phyloP scores from a whole-genome alignment of 148 eudicot genomes.

The Chenopodium quinoa region DNA sequence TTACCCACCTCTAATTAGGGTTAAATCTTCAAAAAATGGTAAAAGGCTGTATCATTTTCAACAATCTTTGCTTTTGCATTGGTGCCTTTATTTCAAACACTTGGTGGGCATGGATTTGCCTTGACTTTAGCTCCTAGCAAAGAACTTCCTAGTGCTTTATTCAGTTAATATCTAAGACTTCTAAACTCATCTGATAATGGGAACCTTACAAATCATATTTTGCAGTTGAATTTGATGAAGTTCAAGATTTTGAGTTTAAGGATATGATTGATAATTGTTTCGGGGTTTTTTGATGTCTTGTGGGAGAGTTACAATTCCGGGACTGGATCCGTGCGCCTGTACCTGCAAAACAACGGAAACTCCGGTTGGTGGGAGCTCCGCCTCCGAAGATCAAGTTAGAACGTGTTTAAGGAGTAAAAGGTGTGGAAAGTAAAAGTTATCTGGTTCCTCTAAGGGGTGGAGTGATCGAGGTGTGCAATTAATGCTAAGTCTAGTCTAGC shows the following conservation, averaged over 20 bases:
- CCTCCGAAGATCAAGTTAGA: no score
- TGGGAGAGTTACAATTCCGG: no score
- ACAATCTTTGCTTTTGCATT: slow-evolving; percentile 71
- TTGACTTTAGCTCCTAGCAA: slow-evolving; percentile 51
- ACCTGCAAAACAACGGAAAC: no score
- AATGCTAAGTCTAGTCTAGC: no score
- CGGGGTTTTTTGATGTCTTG: no score
- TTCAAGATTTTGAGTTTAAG: slow-evolving; percentile 60
- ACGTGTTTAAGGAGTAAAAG: no score
- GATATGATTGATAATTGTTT: slow-evolving; percentile 60
- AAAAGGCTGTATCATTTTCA: slow-evolving; percentile 60
- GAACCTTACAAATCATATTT: slow-evolving; percentile 64
- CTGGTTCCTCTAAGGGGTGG: no score
- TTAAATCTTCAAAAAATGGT: slow-evolving; percentile 45
- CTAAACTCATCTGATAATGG: slow-evolving; percentile 55
- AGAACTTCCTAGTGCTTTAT: slow-evolving; percentile 50
- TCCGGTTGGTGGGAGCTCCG: no score
- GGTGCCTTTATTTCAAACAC: slow-evolving; percentile 51
- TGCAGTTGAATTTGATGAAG: slow-evolving; percentile 84
- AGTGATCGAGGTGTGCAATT: no score
- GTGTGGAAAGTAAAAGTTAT: no score
- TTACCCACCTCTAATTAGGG: slow-evolving; percentile 41
- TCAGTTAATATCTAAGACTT: slow-evolving; percentile 73
- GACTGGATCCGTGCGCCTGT: no score
- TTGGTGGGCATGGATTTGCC: slow-evolving; percentile 89